Evolutionary conservation across 2,329 filamentous ascomycete genomes (phyloP).

Genomic region (Monosporascus ibericus): DNA sequence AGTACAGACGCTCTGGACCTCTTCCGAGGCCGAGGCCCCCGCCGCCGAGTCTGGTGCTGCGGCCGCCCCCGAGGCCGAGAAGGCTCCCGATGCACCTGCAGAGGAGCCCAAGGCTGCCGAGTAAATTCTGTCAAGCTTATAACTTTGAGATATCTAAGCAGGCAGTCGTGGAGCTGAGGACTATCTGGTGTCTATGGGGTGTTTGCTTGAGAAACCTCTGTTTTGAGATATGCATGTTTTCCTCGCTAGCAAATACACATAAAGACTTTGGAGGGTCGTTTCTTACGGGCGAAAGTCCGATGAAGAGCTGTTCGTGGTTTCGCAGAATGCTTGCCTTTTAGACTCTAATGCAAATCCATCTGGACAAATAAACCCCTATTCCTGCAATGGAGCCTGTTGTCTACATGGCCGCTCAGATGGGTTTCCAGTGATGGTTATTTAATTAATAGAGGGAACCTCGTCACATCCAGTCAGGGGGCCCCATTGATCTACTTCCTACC

Average conservation of each 20-base stretch:
- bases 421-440: too few species aligned
- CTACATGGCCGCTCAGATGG: too few species aligned
- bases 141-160: slow-evolving; percentile 35
- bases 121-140: slow-evolving; percentile 39
- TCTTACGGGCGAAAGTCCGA: slow-evolving; percentile 27
- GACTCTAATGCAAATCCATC: slow-evolving; percentile 51
- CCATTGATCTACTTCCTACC: too few species aligned
- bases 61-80: slow-evolving; percentile 49
- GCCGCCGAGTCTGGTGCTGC: slow-evolving; percentile 46
- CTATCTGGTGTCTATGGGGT: slow-evolving; percentile 58
- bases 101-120: slow-evolving; percentile 66
- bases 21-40: slow-evolving; percentile 84
- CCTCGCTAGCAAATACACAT: slow-evolving; percentile 44
- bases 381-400: slow-evolving; percentile 2
- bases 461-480: too few species aligned
- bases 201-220: slow-evolving; percentile 48
- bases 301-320: slow-evolving; percentile 43
- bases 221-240: slow-evolving; percentile 41
- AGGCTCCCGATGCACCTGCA: slow-evolving; percentile 47
- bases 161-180: slow-evolving; percentile 40
- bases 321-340: slow-evolving; percentile 44
- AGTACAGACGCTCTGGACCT: slow-evolving; percentile 92
- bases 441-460: too few species aligned
- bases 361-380: slow-evolving; percentile 49
- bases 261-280: slow-evolving; percentile 27